These are phyloP conservation scores for Euphorbia pulcherrima DNA, from an alignment of 345 rosid genomes.

Conservation along the genomic window DNA sequence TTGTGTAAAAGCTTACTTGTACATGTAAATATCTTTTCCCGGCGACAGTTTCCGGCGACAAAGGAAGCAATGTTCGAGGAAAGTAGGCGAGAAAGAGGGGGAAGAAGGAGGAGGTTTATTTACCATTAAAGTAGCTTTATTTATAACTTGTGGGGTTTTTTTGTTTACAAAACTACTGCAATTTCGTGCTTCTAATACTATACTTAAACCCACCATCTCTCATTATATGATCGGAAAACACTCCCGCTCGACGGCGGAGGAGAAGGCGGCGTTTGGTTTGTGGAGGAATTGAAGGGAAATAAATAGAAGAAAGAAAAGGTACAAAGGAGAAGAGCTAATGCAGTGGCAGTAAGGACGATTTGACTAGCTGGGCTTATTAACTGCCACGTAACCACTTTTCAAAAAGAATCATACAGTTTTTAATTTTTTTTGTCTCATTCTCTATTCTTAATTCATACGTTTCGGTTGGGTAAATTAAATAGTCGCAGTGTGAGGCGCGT, in stretches of 20 bases:
- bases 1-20: conserved; percentile 47
- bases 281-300: conserved; percentile 14
- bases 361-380: conserved; percentile 48
- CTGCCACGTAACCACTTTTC: conserved; percentile 52
- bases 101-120: conserved; percentile 18
- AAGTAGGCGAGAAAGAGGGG: conserved; percentile 24
- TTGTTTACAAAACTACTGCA: conserved; percentile 15
- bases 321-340: neutral
- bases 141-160: conserved; percentile 53
- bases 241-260: neutral
- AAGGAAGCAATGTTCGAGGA: conserved; percentile 68
- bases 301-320: conserved; percentile 3
- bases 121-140: conserved; percentile 42
- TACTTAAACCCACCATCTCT: conserved; percentile 78
- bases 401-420: conserved; percentile 10
- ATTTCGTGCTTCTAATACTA: conserved; percentile 55
- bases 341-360: conserved; percentile 50
- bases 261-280: neutral
- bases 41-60: conserved; percentile 62
- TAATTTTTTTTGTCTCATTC: conserved; percentile 10
- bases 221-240: neutral
- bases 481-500: neutral
- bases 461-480: neutral
- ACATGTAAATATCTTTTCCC: conserved; percentile 90
- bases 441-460: neutral